These are phyloP conservation scores for Salix purpurea DNA, from an alignment of 345 rosid species.

Conservation along the genomic window DNA sequence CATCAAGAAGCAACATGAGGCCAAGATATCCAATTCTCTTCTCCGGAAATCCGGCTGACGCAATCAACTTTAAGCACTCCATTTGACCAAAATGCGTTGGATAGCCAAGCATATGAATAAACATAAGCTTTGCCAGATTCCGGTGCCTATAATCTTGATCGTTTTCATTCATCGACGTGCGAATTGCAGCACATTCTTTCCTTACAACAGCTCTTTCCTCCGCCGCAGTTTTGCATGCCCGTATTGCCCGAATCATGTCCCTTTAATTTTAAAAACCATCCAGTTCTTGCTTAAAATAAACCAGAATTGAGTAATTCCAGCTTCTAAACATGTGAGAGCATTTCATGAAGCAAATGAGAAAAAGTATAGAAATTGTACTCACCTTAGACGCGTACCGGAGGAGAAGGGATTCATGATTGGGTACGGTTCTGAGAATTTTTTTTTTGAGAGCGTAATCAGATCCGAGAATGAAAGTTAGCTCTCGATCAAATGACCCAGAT, in stretches of 20 bases:
- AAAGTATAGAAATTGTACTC: conserved; percentile 20
- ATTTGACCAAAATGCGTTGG: conserved; percentile 99
- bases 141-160: conserved; percentile 90
- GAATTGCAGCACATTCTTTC: conserved; percentile 96
- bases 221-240: conserved; percentile 98
- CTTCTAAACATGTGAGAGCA: not conserved
- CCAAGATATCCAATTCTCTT: conserved; percentile 99
- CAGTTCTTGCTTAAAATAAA: not conserved
- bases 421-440: conserved; percentile 20
- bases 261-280: conserved; percentile 16
- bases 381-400: conserved; percentile 96
- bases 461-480: conserved; percentile 20
- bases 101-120: conserved; percentile 99
- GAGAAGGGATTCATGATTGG: conserved; percentile 96
- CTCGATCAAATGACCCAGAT: conserved; percentile 17
- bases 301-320: conserved; percentile 3
- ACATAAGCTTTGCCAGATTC: conserved; percentile 98
- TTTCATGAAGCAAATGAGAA: not conserved
- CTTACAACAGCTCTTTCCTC: conserved; percentile 98
- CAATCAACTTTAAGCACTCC: conserved; percentile 97
- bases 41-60: conserved; percentile 95
- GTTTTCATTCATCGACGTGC: conserved; percentile 81
- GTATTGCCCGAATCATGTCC: conserved; percentile 99
- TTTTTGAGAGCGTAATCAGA: conserved; percentile 29
- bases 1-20: conserved; percentile 97